A percentile compares a stretch with the other conserved stretches of the same genome.
These are phyloP conservation scores for Grammothele lineata DNA, from an alignment of 768 basidiomycete genomes.

Conservation along the genomic window DNA sequence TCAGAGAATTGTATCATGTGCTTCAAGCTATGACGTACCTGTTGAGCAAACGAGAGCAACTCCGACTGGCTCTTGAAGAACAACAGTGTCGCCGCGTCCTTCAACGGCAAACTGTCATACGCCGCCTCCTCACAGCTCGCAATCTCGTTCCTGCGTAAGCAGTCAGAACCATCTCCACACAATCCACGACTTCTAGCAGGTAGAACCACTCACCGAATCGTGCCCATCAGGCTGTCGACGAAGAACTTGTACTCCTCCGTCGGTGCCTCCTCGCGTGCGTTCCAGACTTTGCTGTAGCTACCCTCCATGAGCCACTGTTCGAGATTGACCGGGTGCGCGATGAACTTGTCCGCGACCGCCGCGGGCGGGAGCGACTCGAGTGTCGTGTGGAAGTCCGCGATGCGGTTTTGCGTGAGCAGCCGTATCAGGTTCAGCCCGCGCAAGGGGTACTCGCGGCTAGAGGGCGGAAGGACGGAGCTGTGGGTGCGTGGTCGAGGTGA, in stretches of 20 bases:
- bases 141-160: slow-evolving; percentile 84
- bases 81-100: slow-evolving; percentile 84
- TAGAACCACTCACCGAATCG: slow-evolving; percentile 61
- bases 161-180: background rate
- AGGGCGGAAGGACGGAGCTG: slow-evolving; percentile 73
- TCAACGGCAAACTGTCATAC: slow-evolving; percentile 85
- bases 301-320: slow-evolving; percentile 99
- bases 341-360: slow-evolving; percentile 68
- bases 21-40: slow-evolving; percentile 41
- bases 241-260: slow-evolving; percentile 95
- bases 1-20: background rate
- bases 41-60: slow-evolving; percentile 73
- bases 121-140: slow-evolving; percentile 95
- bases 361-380: slow-evolving; percentile 82
- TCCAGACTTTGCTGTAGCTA: slow-evolving; percentile 96
- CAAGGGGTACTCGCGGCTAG: slow-evolving; percentile 82
- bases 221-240: slow-evolving; percentile 89
- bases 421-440: slow-evolving; percentile 93
- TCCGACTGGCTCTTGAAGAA: slow-evolving; percentile 88
- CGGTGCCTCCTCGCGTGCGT: slow-evolving; percentile 88
- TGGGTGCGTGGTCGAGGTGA: background rate
- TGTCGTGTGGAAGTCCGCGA: slow-evolving; percentile 96
- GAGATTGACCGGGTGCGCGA: slow-evolving; percentile 84
- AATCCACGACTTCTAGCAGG: slow-evolving; percentile 4
- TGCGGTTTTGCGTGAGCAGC: slow-evolving; percentile 91